These are phyloP conservation scores for Lactifluus rugatus DNA, from an alignment of 768 basidiomycete species.

Conservation along the genomic window DNA sequence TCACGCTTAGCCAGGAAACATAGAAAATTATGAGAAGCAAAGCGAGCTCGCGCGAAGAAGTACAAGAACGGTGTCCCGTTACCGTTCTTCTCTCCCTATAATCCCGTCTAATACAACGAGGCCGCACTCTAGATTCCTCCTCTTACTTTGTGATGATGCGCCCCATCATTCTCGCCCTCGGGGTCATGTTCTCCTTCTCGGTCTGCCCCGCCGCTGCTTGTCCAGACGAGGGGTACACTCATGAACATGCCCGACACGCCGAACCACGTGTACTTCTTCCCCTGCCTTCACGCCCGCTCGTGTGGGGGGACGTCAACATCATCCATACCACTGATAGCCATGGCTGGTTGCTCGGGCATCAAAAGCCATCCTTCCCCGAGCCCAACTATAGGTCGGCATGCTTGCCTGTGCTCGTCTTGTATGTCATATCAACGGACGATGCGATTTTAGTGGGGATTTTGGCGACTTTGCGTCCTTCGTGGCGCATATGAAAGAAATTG, in stretches of 20 bases:
- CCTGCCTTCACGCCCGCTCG: conserved; percentile 54
- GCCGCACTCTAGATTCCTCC: no score
- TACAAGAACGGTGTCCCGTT: no score
- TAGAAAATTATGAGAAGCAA: no score
- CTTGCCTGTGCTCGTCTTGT: no score
- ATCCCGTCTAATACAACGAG: no score
- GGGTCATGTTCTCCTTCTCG: conserved; percentile 1
- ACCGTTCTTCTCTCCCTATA: no score
- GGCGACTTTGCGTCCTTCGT: conserved; percentile 90
- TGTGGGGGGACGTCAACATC: conserved; percentile 87
- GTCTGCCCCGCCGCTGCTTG: conserved; percentile 7
- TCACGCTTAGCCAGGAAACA: no score
- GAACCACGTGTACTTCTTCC: conserved; percentile 36
- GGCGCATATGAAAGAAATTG: conserved; percentile 67
- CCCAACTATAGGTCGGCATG: conserved; percentile 54
- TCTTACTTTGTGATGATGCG: no score
- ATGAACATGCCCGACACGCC: conserved; percentile 30
- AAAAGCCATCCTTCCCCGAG: conserved; percentile 61
- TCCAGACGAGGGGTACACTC: conserved; percentile 18
- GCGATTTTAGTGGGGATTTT: conserved; percentile 39
- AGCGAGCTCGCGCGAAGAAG: no score
- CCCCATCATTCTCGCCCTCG: no score
- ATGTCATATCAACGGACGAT: neutral
- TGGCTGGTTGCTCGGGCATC: conserved; percentile 79
- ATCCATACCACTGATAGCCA: conserved; percentile 81